Base-by-base conservation (phyloP, 1,139 yeast species). In the Diutina scorzettiae region DNA sequence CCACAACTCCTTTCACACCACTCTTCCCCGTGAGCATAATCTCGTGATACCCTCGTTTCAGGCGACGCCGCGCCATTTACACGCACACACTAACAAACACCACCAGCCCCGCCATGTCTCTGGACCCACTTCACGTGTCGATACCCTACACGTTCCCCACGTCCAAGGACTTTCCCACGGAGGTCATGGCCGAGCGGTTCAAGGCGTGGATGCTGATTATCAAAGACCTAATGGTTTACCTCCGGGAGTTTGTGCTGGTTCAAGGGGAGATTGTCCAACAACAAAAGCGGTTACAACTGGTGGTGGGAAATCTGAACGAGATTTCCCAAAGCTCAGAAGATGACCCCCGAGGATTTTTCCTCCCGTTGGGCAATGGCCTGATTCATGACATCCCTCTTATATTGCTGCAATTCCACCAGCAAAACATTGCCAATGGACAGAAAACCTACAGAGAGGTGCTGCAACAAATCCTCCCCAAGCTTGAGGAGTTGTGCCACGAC, bases 231-330 rank as follows among this genome's bases (percentile, higher is more conserved):
- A 71, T 84, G 23, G 74, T 70, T 43, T 91, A 91, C 57, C 67
- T 89, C 48, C 74, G 73, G 49, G 96, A 87, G 53, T 82, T 80
- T 41, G 85, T 86, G 12, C 73, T 82, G 17, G 91, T 84, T 41
- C 93, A 86, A 57, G 96, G 87, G 55, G 96, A 86, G 54, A 75
- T 83, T 20, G 80, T 84, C 30, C 73, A 95, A 47, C 95, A 85
- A 54, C 94, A 86, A 57, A 66, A 78, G 43, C 68, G 95, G 43
- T 68, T 89, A 40, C 85, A 84, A 49, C 89, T 85, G 57, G 85
- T 95, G 7, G 80, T 85, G 24, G 71, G 72, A 3, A 21, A 23
- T 20, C 28, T 59, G 34, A 67, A 60, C 9, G 69, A 63, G 37
- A 49, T 60, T 19, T 53, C 50, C 41, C 63, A 60, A 40, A 18